phyloP scores from a whole-genome alignment of 306 rosid genomes.

The Cucurbita moschata region DNA sequence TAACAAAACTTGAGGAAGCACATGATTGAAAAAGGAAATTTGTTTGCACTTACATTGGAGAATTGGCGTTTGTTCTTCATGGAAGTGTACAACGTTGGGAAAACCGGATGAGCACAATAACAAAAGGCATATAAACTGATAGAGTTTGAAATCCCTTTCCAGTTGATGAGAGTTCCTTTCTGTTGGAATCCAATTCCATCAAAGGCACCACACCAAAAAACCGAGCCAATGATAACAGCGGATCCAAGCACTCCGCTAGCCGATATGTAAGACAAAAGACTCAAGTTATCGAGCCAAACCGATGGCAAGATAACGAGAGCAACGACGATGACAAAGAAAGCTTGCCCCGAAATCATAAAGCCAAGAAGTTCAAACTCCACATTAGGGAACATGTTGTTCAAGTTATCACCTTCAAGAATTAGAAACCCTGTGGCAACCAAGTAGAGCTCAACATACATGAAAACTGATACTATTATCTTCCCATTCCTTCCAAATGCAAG shows the following conservation, averaged over 20 bases:
- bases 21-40: background rate
- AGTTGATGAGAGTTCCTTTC: conserved; percentile 30
- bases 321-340: conserved; percentile 35
- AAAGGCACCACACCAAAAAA: conserved; percentile 43
- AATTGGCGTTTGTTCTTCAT: conserved; percentile 63
- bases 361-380: conserved; percentile 24
- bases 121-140: conserved; percentile 71
- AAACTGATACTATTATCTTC: conserved; percentile 28
- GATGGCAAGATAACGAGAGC: conserved; percentile 53
- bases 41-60: conserved; percentile 45
- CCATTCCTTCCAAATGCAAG: conserved; percentile 65
- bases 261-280: conserved; percentile 58
- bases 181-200: conserved; percentile 48
- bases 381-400: conserved; percentile 34
- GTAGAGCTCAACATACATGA: conserved; percentile 58
- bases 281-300: conserved; percentile 61
- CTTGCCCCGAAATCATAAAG: conserved; percentile 24
- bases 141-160: conserved; percentile 54
- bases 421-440: conserved; percentile 62
- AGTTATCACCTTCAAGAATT: conserved; percentile 74
- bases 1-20: too few species aligned
- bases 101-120: conserved; percentile 80
- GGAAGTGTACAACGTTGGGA: conserved; percentile 69
- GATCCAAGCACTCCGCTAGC: conserved; percentile 86
- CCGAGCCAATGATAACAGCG: conserved; percentile 35